Conservation (phyloP, 345 rosid species). For the Raphanus raphanistrum region DNA sequence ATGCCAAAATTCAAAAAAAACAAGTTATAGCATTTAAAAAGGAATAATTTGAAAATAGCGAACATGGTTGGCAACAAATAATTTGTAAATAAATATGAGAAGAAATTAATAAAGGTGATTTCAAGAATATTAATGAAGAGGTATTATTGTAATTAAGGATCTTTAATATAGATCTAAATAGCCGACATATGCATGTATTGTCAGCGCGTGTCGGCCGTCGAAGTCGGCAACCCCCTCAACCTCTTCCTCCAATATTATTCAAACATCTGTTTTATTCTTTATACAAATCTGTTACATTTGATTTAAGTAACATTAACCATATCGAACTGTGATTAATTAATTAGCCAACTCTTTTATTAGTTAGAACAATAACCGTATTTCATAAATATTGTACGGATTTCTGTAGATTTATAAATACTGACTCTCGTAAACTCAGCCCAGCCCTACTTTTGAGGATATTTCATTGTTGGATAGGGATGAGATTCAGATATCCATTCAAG, state of each 20-base stretch:
- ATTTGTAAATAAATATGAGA: neutral
- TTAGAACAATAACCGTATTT: neutral
- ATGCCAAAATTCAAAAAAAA: neutral
- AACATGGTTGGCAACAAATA: conserved; percentile 14
- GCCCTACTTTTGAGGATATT: too few species aligned
- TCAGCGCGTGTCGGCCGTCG: conserved; percentile 35
- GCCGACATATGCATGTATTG: conserved; percentile 35
- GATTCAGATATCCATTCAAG: too few species aligned
- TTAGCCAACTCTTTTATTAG: neutral
- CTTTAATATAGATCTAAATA: conserved; percentile 23
- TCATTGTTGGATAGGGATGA: too few species aligned
- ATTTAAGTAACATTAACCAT: neutral
- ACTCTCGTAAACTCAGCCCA: neutral
- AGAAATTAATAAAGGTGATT: neutral
- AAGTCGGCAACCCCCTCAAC: conserved; percentile 30
- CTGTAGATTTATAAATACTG: neutral
- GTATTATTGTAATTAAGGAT: conserved; percentile 16
- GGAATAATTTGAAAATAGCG: neutral
- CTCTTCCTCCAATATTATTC: conserved; percentile 7
- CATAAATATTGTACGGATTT: neutral
- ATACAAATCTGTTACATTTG: neutral
- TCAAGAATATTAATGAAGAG: conserved; percentile 7
- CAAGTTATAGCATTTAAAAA: neutral
- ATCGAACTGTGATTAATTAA: neutral
- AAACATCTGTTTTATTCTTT: neutral